Base-by-base conservation (phyloP, 352 stramenopile species). In the Phytophthora rubi region DNA sequence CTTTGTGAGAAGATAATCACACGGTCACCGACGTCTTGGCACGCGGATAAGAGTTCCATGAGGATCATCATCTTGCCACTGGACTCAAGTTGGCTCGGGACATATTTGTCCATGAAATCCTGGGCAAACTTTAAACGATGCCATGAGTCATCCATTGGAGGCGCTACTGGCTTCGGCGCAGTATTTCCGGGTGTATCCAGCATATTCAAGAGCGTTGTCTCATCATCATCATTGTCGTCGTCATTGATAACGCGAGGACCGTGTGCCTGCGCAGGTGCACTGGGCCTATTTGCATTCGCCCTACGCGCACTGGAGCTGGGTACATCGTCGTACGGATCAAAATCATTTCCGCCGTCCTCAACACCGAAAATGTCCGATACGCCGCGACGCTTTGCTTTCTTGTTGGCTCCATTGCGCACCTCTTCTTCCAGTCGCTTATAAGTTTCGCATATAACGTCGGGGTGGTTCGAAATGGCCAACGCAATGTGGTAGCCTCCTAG, bases 1-100 rank as follows among this genome's bases (percentile, higher is more conserved):
- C 89, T 97, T 70, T 97, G 91, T 7, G 91, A 96, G 44, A 97
- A 97, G 33, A 97, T 78, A 26, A 96, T 95, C 47, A 96, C 85
- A 28, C 91, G 91, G 65, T 97, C 91, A 13, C 79, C 81, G 30
- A 95, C 80, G 32, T 77, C 68, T 26, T 92, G 86, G 16, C 83
- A 94, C 35, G 86, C 79, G 7, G 63, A 68, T 13, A 97, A 64
- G 33, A 97, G 79, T 59, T 93, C 72, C 82, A 97, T 91, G 10
- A 96, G 62, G 13, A 97, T 80, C 62, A 94, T 78, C 86, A 97
- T 96, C 64, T 97, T 97, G 42, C 88, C 90, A 53, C 88, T 96
- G 6, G 89, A 73, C 48, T 91, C 81, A 0, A 93, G 73, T 48
- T 85, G 75, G 21, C 66, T 80, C 4, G 65, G 65, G 5, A 79